Conservation (phyloP, 2,329 filamentous ascomycete species). For the Hypoxylon sp. region DNA sequence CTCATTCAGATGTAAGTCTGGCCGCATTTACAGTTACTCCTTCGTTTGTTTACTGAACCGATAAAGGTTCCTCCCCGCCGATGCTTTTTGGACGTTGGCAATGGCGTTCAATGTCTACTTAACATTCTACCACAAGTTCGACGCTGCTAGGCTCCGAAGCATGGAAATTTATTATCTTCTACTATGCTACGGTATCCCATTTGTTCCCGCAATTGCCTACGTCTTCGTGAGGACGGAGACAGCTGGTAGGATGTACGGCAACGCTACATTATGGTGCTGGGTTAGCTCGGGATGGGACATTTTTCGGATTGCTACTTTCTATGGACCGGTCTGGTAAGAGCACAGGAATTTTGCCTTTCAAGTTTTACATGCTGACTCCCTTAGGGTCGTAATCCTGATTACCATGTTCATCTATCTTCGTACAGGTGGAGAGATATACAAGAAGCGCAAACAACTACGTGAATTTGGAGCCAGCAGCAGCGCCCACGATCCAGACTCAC, state of each 20-base stretch:
- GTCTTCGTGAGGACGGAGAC: conserved; percentile 72
- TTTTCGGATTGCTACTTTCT: conserved; percentile 81
- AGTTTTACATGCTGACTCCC: conserved; percentile 29
- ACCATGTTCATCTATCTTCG: conserved; percentile 77
- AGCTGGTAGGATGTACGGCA: conserved; percentile 76
- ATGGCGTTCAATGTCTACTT: conserved; percentile 90
- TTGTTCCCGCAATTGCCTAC: conserved; percentile 76
- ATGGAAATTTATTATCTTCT: conserved; percentile 81
- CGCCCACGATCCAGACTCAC: conserved; percentile 60
- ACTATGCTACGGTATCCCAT: conserved; percentile 80
- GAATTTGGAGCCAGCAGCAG: conserved; percentile 64
- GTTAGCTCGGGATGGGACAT: conserved; percentile 76
- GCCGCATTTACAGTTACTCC: conserved; percentile 6
- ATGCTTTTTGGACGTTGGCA: conserved; percentile 81
- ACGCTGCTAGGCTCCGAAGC: conserved; percentile 72
- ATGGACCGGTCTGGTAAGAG: conserved; percentile 77
- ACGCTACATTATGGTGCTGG: conserved; percentile 88
- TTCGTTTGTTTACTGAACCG: conserved; percentile 26
- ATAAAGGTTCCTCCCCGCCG: conserved; percentile 82
- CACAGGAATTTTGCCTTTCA: not conserved
- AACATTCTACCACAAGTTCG: conserved; percentile 83
- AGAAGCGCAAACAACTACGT: conserved; percentile 73
- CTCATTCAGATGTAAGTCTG: conserved; percentile 82
- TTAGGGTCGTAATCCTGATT: conserved; percentile 71
- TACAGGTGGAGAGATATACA: conserved; percentile 77